A percentile compares a stretch with the other conserved stretches of the same genome.
These are phyloP conservation scores for Chaetomiaceae sp. DNA, from an alignment of 2,329 filamentous ascomycete genomes.

Conservation along the genomic window DNA sequence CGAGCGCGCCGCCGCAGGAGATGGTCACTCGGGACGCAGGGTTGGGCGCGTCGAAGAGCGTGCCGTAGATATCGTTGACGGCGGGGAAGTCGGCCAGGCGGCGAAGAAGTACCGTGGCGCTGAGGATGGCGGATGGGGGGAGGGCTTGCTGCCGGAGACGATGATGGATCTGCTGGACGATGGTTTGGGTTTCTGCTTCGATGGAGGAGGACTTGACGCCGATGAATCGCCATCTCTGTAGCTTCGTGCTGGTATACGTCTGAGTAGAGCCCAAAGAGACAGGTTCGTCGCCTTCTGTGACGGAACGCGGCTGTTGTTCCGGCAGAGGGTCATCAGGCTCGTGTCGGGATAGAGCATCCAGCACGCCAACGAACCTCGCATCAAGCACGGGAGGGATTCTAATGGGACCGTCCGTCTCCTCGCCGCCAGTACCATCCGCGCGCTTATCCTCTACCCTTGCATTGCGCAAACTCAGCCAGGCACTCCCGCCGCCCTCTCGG, in stretches of 20 bases:
- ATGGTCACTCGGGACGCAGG: constrained; percentile 83
- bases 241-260: background rate
- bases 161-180: constrained; percentile 40
- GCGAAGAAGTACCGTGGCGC: constrained; percentile 63
- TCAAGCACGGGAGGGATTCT: constrained; percentile 64
- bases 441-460: constrained; percentile 47
- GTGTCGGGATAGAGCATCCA: constrained; percentile 28
- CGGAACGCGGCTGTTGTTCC: background rate
- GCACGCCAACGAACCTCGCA: constrained; percentile 44
- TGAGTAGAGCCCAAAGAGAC: constrained; percentile 6
- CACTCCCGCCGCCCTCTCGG: constrained; percentile 67
- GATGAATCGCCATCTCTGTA: constrained; percentile 36
- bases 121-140: constrained; percentile 42
- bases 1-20: constrained; percentile 64
- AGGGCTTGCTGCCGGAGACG: constrained; percentile 34
- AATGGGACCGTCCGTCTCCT: constrained; percentile 7
- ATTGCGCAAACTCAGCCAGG: constrained; percentile 59
- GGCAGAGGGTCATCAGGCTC: background rate
- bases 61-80: constrained; percentile 70
- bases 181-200: constrained; percentile 41
- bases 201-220: constrained; percentile 29
- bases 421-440: constrained; percentile 1
- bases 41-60: constrained; percentile 68
- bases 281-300: background rate
- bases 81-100: constrained; percentile 71